These are phyloP conservation scores for Trametes sp. DNA, from an alignment of 1,284 basidiomycete species.

Conservation along the genomic window DNA sequence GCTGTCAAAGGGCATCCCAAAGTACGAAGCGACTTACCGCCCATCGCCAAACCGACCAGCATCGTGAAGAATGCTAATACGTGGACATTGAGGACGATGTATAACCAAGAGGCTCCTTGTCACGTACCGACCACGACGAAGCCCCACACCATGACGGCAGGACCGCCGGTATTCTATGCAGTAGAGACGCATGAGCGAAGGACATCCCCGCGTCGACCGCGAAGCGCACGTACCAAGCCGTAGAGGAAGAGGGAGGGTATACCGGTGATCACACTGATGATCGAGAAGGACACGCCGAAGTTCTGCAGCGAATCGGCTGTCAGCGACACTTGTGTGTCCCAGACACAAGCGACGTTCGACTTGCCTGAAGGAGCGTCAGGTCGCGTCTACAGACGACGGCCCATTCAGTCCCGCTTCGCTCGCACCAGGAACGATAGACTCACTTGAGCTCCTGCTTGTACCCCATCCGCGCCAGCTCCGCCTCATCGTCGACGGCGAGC, in stretches of 20 bases:
- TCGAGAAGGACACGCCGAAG: slow-evolving; percentile 80
- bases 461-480: slow-evolving; percentile 73
- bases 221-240: slow-evolving; percentile 58
- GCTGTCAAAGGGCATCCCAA: neutral
- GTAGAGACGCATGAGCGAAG: neutral
- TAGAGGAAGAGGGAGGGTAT: slow-evolving; percentile 71
- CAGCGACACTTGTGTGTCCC: slow-evolving; percentile 13
- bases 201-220: neutral
- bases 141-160: slow-evolving; percentile 78
- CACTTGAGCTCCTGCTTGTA: slow-evolving; percentile 79
- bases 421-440: slow-evolving; percentile 22
- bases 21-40: slow-evolving; percentile 50
- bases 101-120: too few species aligned
- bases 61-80: slow-evolving; percentile 65
- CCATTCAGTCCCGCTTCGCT: neutral
- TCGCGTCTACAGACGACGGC: slow-evolving; percentile 50
- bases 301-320: slow-evolving; percentile 50
- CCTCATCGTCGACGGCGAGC: slow-evolving; percentile 53
- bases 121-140: slow-evolving; percentile 65
- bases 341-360: slow-evolving; percentile 27
- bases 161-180: slow-evolving; percentile 72
- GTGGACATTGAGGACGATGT: neutral
- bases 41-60: slow-evolving; percentile 74
- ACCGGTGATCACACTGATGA: slow-evolving; percentile 77
- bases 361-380: slow-evolving; percentile 64